Conservation (phyloP, 768 basidiomycete genomes). For the Xerocomus brunneocitrinus region DNA sequence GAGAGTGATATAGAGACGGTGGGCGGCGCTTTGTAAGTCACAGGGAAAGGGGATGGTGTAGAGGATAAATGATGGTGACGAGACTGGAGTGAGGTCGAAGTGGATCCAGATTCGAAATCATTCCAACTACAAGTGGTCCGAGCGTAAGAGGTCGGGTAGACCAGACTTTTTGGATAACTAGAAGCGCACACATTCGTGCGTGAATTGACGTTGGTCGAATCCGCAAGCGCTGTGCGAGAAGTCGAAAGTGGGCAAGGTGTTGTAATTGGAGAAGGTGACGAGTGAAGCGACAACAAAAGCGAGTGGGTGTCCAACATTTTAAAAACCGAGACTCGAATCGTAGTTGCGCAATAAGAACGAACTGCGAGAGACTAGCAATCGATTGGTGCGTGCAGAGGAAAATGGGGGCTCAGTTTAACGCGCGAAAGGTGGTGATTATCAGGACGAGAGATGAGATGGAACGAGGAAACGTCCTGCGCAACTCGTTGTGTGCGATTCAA, state of each 20-base stretch:
- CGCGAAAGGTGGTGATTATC: slow-evolving; percentile 23
- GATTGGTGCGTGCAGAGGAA: slow-evolving; percentile 4
- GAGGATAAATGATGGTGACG: slow-evolving; percentile 7
- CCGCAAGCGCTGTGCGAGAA: slow-evolving; percentile 20
- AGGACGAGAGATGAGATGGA: slow-evolving; percentile 15
- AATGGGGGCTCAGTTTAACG: slow-evolving; percentile 3
- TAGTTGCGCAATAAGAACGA: slow-evolving; percentile 11
- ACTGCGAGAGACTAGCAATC: slow-evolving; percentile 6
- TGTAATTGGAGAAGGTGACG: not conserved
- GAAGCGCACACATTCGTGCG: slow-evolving; percentile 5
- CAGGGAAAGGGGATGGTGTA: slow-evolving; percentile 15
- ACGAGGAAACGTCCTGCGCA: slow-evolving; percentile 29
- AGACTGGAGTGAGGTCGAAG: not conserved
- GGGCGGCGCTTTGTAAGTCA: slow-evolving; percentile 33
- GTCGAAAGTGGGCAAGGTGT: not conserved
- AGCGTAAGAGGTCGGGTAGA: slow-evolving; percentile 16
- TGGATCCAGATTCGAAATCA: slow-evolving; percentile 2
- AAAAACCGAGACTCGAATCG: slow-evolving; percentile 1
- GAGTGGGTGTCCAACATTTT: slow-evolving; percentile 19
- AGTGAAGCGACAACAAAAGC: slow-evolving; percentile 1
- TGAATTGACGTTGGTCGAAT: slow-evolving; percentile 23
- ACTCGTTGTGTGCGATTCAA: slow-evolving; percentile 17
- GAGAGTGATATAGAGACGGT: slow-evolving; percentile 38
- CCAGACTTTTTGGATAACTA: slow-evolving; percentile 6
- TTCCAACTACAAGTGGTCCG: slow-evolving; percentile 15